A percentile compares a stretch with the other conserved stretches of the same genome.
These are phyloP conservation scores for Trichoderma semiorbis DNA, from an alignment of 2,329 filamentous ascomycete genomes.

Conservation along the genomic window DNA sequence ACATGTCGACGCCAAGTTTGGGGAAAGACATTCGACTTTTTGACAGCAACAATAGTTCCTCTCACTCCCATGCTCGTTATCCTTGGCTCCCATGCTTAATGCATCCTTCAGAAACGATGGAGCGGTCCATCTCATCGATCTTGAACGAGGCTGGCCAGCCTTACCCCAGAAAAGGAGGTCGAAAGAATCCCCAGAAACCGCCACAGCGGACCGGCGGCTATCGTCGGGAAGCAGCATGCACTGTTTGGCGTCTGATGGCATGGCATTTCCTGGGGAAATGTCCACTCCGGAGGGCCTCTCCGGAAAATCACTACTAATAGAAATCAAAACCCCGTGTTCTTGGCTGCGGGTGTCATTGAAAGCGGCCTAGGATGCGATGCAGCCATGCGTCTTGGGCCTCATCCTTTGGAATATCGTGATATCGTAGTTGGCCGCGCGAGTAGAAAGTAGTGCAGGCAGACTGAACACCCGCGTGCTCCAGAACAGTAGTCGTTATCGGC, in stretches of 20 bases:
- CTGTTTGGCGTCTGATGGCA: conserved; percentile 7
- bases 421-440: neutral
- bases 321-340: conserved; percentile 13
- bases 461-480: neutral
- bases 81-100: neutral
- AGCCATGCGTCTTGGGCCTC: neutral
- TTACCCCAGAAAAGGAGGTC: conserved; percentile 21
- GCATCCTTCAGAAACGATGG: neutral
- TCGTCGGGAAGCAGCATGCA: conserved; percentile 15
- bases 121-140: neutral
- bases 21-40: neutral
- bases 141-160: conserved; percentile 11
- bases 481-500: neutral
- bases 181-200: conserved; percentile 15
- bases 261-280: conserved; percentile 17
- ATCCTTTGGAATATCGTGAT: neutral
- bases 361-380: neutral
- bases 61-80: neutral
- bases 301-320: conserved; percentile 14
- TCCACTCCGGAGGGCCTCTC: conserved; percentile 13
- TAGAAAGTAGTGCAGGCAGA: neutral
- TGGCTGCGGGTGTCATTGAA: neutral
- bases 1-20: neutral
- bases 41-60: neutral
- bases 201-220: conserved; percentile 20